Conservation (phyloP, 2,329 filamentous ascomycete genomes). For the Myriosclerotinia curreyana region DNA sequence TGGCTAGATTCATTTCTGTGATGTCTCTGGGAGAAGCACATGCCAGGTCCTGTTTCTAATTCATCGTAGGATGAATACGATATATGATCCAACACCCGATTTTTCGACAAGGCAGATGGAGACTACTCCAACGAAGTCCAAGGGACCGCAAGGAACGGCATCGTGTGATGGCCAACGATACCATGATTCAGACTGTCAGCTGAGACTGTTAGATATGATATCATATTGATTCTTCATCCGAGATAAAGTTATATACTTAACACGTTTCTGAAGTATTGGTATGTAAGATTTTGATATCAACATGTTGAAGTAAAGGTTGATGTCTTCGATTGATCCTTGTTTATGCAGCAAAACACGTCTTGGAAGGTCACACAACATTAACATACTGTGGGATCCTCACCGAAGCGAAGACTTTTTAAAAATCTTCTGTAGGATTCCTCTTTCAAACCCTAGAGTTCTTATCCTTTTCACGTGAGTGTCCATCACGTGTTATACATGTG, state of each 20-base stretch:
- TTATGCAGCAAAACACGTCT: background rate
- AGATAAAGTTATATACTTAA: background rate
- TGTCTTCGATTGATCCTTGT: background rate
- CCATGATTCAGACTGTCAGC: background rate
- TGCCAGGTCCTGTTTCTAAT: background rate
- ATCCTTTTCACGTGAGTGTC: too few relatives aligned
- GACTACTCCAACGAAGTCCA: background rate
- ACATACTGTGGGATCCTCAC: background rate
- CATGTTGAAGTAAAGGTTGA: background rate
- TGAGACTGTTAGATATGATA: background rate
- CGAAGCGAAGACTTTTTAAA: background rate
- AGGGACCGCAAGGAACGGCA: background rate
- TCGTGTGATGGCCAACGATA: background rate
- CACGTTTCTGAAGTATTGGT: slow-evolving; percentile 1
- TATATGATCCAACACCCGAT: background rate
- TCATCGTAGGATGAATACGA: background rate
- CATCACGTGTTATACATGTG: too few relatives aligned
- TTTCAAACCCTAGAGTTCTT: too few relatives aligned
- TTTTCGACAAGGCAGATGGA: background rate
- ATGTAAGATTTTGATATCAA: background rate
- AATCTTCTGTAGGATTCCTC: too few relatives aligned
- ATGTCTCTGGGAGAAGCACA: background rate
- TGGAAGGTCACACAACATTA: background rate
- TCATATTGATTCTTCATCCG: too few relatives aligned
- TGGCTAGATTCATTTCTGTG: background rate